Percentiles rank a stretch among this genome's conserved stretches.
phyloP scores from a whole-genome alignment of 345 rosid genomes.

The Sonneratia alba region DNA sequence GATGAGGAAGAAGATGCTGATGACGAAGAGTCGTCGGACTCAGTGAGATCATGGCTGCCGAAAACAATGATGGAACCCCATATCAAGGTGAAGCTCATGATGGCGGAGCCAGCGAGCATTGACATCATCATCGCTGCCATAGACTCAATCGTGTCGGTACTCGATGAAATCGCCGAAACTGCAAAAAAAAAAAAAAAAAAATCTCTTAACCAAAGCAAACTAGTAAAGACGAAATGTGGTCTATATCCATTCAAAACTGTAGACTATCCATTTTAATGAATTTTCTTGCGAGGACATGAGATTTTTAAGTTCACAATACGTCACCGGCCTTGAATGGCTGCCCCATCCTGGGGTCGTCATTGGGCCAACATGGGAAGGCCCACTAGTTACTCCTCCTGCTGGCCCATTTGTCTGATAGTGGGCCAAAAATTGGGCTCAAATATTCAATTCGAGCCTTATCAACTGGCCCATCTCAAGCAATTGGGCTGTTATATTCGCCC shows the following conservation, averaged over 20 bases:
- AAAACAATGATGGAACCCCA: slow-evolving; percentile 39
- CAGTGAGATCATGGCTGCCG: slow-evolving; percentile 31
- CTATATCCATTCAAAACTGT: too few relatives aligned
- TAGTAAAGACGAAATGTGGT: too few relatives aligned
- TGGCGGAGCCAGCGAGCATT: slow-evolving; percentile 40
- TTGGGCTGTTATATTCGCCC: not conserved
- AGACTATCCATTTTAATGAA: too few relatives aligned
- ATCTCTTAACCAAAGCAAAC: not conserved
- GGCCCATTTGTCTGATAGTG: not conserved
- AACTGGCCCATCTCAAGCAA: not conserved
- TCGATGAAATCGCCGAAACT: slow-evolving; percentile 24
- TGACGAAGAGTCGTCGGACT: not conserved
- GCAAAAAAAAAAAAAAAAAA: not conserved
- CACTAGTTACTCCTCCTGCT: not conserved
- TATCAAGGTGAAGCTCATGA: slow-evolving; percentile 28
- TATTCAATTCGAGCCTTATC: not conserved
- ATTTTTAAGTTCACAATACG: too few relatives aligned
- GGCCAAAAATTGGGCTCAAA: not conserved
- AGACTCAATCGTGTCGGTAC: slow-evolving; percentile 15
- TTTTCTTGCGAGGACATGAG: too few relatives aligned
- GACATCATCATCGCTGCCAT: slow-evolving; percentile 30
- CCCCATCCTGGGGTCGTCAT: too few relatives aligned
- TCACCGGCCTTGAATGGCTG: too few relatives aligned
- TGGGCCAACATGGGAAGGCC: too few relatives aligned
- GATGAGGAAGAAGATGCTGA: slow-evolving; percentile 8